Evolutionary conservation across 2,329 filamentous ascomycete species (phyloP), one percentile per base, ranked within the genome.

Genomic region (Magnaporthiopsis poae): DNA sequence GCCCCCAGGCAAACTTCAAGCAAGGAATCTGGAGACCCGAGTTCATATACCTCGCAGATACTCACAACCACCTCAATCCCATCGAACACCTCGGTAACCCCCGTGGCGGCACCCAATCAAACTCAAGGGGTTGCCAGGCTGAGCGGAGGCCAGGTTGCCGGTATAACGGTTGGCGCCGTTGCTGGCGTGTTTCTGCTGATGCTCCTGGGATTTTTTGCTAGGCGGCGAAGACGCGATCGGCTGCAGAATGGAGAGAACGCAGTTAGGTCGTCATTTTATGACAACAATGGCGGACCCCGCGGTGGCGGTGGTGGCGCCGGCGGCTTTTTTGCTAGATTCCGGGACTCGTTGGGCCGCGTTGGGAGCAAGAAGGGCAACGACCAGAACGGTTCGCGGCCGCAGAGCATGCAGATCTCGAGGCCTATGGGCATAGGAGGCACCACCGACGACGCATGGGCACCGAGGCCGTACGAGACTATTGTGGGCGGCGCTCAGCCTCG

Each of bases 141-240:
- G 18, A 76, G 69, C 36, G 77, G 76, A 8, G 75, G 75, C 4
- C 83, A 87, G 68, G 80, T 88, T 62, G 81, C 80, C 25, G 87
- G 86, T 8, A 86, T 90, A 67, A 78, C 81, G 1, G 77, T 86
- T 4, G 87, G 85, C 7, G 77, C 81, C 13, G 79, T 80, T 5
- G 82, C 81, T 5, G 81, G 80, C 1, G 75, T 81, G 3, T 74
- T 80, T 5, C 70, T 88, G 25, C 82, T 80, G 7, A 71, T 85
- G 35, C 78, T 77, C 5, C 72, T 83, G 15, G 79, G 86, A 31
- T 70, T 84, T 9, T 66, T 83, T 18, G 77, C 79, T 3, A 77
- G 81, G 62, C 75, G 74, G 64, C 71, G 75, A 11, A 79, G 82
- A n/a, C 77, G 75, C 64, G 77, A 74, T 71, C 77, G 68, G 29